A percentile compares a stretch with the other conserved stretches of the same genome.
Conservation (phyloP, 2,329 filamentous ascomycete species). For the Metarhizium brunneum region DNA sequence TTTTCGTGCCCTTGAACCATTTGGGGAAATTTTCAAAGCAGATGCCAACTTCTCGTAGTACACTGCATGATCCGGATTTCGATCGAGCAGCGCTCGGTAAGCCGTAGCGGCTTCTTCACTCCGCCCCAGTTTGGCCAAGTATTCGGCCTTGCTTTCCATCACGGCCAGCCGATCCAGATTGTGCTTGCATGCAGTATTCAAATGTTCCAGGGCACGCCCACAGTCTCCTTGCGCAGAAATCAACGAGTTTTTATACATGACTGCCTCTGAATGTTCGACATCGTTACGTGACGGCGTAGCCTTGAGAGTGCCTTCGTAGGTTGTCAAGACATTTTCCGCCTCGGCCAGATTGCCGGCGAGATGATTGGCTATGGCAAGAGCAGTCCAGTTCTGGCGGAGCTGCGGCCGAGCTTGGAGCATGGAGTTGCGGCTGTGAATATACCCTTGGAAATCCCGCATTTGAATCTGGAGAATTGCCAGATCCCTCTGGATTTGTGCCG, state of each 20-base stretch:
- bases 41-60: conserved; percentile 77
- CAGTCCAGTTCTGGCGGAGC: conserved; percentile 91
- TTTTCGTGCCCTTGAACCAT: conserved; percentile 56
- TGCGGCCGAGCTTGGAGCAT: conserved; percentile 82
- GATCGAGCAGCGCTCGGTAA: conserved; percentile 71
- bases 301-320: conserved; percentile 90
- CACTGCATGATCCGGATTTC: conserved; percentile 77
- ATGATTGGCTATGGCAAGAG: conserved; percentile 88
- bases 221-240: conserved; percentile 85
- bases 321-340: conserved; percentile 84
- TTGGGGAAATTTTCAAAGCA: conserved; percentile 50
- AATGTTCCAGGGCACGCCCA: conserved; percentile 74
- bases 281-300: conserved; percentile 66
- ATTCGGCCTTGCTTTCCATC: conserved; percentile 78
- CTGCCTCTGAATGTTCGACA: conserved; percentile 86
- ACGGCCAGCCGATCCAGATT: conserved; percentile 78
- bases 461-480: conserved; percentile 89
- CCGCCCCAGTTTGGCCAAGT: conserved; percentile 66
- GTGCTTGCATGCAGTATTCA: conserved; percentile 67
- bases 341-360: conserved; percentile 75
- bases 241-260: conserved; percentile 90
- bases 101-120: conserved; percentile 74
- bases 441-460: conserved; percentile 91
- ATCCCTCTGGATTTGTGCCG: conserved; percentile 86
- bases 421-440: conserved; percentile 75